Percentiles rank a stretch among this genome's conserved stretches.
Evolutionary conservation across 2,329 filamentous ascomycete species (phyloP).

Genomic region (Berkeleyomyces basicola): DNA sequence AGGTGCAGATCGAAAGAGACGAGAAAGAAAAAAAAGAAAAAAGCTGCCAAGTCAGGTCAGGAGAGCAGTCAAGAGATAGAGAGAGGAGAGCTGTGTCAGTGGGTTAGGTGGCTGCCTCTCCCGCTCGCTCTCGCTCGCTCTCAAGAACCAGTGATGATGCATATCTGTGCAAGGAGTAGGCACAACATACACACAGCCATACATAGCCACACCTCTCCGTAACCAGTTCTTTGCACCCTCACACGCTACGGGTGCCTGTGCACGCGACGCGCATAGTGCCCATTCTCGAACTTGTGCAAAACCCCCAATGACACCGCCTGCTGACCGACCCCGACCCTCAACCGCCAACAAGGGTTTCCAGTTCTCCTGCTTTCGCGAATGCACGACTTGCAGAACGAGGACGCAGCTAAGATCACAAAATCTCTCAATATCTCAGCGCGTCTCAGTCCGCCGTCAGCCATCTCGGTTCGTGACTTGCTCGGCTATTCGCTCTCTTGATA

Average conservation of each 20-base stretch:
- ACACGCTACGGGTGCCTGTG: too few species aligned
- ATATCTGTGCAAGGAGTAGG: too few species aligned
- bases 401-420: background rate
- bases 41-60: too few species aligned
- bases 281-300: background rate
- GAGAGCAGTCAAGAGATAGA: background rate
- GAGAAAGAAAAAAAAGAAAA: too few species aligned
- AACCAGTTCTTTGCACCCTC: too few species aligned
- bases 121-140: too few species aligned
- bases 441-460: background rate
- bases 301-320: background rate
- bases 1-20: background rate
- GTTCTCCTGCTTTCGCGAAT: conserved; percentile 9
- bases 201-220: too few species aligned
- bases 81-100: background rate
- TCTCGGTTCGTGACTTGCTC: background rate
- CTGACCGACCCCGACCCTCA: background rate
- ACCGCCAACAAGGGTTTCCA: background rate
- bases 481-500: background rate
- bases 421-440: background rate
- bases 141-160: too few species aligned
- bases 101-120: too few species aligned
- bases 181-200: too few species aligned
- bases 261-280: too few species aligned
- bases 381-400: background rate